Base-by-base conservation (phyloP, 352 stramenopile genomes). In the Phytophthora megakarya region DNA sequence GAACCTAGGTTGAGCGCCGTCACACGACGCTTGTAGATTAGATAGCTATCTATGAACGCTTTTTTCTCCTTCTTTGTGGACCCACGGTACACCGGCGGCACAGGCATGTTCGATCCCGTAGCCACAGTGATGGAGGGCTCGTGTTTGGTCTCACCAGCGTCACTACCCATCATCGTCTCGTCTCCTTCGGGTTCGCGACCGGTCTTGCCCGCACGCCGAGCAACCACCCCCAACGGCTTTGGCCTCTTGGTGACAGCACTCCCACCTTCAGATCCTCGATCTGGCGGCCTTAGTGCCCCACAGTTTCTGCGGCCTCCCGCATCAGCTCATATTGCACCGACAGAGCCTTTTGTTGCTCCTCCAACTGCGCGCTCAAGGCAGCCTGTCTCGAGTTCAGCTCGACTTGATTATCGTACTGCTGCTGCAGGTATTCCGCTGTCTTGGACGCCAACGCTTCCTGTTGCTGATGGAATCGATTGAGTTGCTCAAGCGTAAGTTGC, bases 61-160 rank as follows among this genome's bases (percentile, higher is more conserved):
- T 39, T 48, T 22, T 48, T 71, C 15, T 67, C 80, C 35, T 44
- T 81, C 13, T 82, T 72, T 28, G 71, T 39, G 13, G 9, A 39
- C 5, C 33, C 33, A 15, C 33, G 33, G 13, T n/a, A 39, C 13
- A 39, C 33, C 4, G 13, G 33, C 3, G 33, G 33, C 33, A 39
- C 13, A 3, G 33, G 13, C 33, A 39, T 39, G 13, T n/a, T 38
- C 44, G 28, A 25, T 16, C 25, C 16, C n/a, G 23, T 18, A 60
- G 3, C 33, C 9, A 39, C 13, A 3, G 33, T 39, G 33, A 39
- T n/a, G 7, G 33, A 16, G 5, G 26, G 26, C 9, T 32, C 26
- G 9, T 5, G 5, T 32, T 9, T 5, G 9, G 5, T 32, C 26
- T 32, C 26, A 32, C 26, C 9, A 32, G 26, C 9, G 26, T 32